Evolutionary conservation across 768 basidiomycete genomes (phyloP), one percentile per base, ranked within the genome.

Genomic region (Leccinum uliginosum): DNA sequence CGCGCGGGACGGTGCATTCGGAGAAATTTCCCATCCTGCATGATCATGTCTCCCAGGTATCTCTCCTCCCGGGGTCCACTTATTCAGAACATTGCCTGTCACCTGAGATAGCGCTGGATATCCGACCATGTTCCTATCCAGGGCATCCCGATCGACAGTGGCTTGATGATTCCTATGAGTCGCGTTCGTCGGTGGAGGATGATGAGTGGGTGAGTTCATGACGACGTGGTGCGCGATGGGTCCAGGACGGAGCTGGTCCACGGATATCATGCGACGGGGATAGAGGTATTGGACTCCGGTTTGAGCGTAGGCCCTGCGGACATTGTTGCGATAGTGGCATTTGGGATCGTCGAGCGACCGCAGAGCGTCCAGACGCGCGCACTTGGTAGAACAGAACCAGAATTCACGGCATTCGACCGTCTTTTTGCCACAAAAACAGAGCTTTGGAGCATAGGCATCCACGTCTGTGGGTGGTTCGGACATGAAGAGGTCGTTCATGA

Each of bases 291-390:
- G 30, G 3, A 46, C 38, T 2, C 54, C 53, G 0, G 59, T 59
- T 40, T 6, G 56, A 27, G 40, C 15, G 26, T 60, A 55, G 32
- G 65, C 71, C 1, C n/a, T 43, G 11, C 55, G 63, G 7, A 66
- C 54, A 26, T 59, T 56, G 0, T 59, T 49, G 32, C 70, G 71
- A 47, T 71, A 71, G 27, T 71, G 71, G 38, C 59, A 63, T n/a
- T 65, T 38, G 7, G 57, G 51, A 12, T 52, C 52, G 3, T 48
- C 61, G 24, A 72, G 65, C 2, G 69, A 65, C 26, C 63, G 61
- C 17, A 71, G 62, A 23, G 71, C 50, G 23, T 72, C 71, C 15
- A 15, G 40, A 21, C 63, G 69, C 10, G 70, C 71, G 10, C 71
- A 72, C 0, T 53, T n/a, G n/a, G n/a, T n/a, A n/a, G n/a, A n/a